Evolutionary conservation across 768 basidiomycete species (phyloP), one percentile per base, ranked within the genome.

Genomic region (Pisolithus marmoratus): DNA sequence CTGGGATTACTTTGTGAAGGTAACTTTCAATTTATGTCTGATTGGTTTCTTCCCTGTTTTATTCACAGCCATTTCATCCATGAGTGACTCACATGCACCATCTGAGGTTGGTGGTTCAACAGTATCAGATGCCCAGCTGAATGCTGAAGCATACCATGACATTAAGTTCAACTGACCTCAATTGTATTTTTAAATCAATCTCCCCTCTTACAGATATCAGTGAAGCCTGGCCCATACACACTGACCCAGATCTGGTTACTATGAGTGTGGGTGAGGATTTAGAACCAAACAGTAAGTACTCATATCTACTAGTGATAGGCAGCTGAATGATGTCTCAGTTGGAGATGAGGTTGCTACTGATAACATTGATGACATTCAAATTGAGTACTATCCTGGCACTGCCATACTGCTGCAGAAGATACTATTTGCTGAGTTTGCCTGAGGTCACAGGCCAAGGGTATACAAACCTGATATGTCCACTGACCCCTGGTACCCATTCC

Each of bases 401-500:
- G n/a, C n/a, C n/a, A n/a, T n/a, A n/a, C n/a, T n/a, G n/a, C n/a
- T n/a, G n/a, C 26, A 31, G 8, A 51, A 60, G 26, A 14, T 56
- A 5, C 49, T 24, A 20, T 65, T 63, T 38, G 46, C 55, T 8
- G 56, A 65, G 2, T 64, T 61, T 40, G 15, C 22, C 7, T 17
- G 11, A 22, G 22, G 42, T 0, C 53, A 49, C 15, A 8, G 22
- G 5, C 24, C 22, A 6, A 40, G 36, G 27, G 23, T 22, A 8
- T 46, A 27, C n/a, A 36, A 38, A 19, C 43, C 52, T n/a, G 52
- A 53, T 7, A 11, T 15, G 15, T 57, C 60, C 31, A 23, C 38
- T 19, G 44, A 60, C 27, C 70, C 68, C 0, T 74, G 67, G 67
- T 36, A 49, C 0, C 70, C 70, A 5, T 71, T 70, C 38, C 22